These are phyloP conservation scores for Phanerodontia chrysosporium DNA, from an alignment of 768 basidiomycete species.

Conservation along the genomic window DNA sequence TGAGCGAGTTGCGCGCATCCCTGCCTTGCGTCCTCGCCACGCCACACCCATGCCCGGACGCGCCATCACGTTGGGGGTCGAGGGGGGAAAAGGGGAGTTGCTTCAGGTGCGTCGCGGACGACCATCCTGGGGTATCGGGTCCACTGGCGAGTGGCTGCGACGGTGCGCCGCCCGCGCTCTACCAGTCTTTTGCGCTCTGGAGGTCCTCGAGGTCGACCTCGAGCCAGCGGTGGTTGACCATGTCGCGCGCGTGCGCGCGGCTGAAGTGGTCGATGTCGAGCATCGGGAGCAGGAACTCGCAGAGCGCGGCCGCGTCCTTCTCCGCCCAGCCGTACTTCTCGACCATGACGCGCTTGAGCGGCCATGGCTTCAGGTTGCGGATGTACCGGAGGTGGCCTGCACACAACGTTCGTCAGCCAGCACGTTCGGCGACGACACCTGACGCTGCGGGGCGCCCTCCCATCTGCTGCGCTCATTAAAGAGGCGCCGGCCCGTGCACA, in stretches of 20 bases:
- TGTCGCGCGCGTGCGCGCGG: constrained; percentile 67
- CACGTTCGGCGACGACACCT: not conserved
- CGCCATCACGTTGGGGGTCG: not conserved
- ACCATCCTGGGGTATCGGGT: not conserved
- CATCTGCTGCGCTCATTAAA: not conserved
- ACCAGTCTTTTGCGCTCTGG: not conserved
- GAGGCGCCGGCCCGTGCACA: not conserved
- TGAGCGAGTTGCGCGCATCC: not conserved
- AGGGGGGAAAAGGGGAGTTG: no score
- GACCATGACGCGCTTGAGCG: constrained; percentile 76
- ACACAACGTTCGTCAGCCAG: constrained; percentile 4
- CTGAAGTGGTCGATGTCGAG: constrained; percentile 63
- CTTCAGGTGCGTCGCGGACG: no score
- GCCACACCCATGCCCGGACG: not conserved
- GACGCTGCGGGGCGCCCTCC: not conserved
- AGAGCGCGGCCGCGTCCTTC: constrained; percentile 52
- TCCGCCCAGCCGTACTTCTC: constrained; percentile 82
- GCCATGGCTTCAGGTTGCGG: constrained; percentile 72
- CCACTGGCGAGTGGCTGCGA: not conserved
- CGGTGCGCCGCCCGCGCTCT: not conserved
- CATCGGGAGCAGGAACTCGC: constrained; percentile 74
- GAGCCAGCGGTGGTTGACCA: constrained; percentile 77
- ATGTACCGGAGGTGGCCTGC: constrained; percentile 71
- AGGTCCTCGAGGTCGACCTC: constrained; percentile 25
- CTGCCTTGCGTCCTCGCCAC: not conserved